Evolutionary conservation across 78 protist genomes (phyloP).

Genomic region (Protostelium mycophagum): DNA sequence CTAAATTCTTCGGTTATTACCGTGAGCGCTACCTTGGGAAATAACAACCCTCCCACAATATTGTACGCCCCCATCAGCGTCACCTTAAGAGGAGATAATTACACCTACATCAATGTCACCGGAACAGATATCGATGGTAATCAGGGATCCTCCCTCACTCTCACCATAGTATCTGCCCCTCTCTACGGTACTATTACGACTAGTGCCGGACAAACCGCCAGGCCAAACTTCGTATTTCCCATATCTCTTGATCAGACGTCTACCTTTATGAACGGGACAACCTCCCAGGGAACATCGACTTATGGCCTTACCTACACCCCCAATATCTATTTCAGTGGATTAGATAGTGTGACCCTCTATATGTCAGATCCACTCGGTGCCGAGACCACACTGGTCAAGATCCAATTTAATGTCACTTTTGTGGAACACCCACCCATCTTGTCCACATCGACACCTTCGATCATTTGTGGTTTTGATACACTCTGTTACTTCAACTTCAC

Average conservation of each 20-base stretch:
- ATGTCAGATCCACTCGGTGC: not conserved
- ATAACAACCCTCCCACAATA: not conserved
- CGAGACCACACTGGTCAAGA: not conserved
- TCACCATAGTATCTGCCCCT: not conserved
- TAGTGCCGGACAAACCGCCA: no score
- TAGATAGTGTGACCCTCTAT: not conserved
- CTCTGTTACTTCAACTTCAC: not conserved
- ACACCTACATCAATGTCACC: not conserved
- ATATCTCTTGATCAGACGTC: not conserved
- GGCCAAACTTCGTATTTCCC: not conserved
- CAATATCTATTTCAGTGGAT: not conserved
- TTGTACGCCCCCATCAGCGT: not conserved
- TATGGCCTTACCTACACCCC: not conserved
- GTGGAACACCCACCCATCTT: not conserved
- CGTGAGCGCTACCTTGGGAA: not conserved
- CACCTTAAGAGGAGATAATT: not conserved
- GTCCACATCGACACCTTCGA: not conserved
- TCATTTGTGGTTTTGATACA: not conserved
- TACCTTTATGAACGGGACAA: not conserved
- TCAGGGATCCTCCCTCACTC: not conserved
- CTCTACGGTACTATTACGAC: not conserved
- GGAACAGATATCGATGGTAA: not conserved
- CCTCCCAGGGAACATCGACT: not conserved
- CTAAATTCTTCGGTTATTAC: not conserved
- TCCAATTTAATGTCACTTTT: not conserved